Percentiles rank a stretch among this genome's conserved stretches.
These are phyloP conservation scores for Amniculicola lignicola DNA, from an alignment of 495 filamentous ascomycete genomes.

Conservation along the genomic window DNA sequence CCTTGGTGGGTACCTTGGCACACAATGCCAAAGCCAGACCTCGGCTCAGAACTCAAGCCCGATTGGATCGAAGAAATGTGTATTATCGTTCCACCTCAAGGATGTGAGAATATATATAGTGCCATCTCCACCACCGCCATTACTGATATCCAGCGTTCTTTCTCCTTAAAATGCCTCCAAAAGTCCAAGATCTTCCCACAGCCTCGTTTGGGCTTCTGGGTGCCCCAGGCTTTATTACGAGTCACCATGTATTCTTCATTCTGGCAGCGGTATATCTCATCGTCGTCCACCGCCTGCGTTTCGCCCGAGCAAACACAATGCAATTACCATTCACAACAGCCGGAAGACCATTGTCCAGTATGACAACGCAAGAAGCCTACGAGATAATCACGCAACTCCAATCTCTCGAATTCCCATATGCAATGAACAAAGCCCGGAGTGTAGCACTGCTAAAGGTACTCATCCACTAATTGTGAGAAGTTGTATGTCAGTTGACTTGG, in stretches of 20 bases:
- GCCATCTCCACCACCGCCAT: no score
- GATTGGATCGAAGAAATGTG: no score
- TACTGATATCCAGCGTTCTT: no score
- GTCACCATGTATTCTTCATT: not conserved
- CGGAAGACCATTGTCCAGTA: conserved; percentile 3
- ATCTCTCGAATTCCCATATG: conserved; percentile 5
- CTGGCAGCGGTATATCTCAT: not conserved
- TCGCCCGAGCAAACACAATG: not conserved
- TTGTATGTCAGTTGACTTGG: conserved; percentile 1
- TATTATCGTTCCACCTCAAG: no score
- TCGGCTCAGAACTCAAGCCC: no score
- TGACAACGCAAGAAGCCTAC: not conserved
- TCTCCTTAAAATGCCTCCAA: no score
- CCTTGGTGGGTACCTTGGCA: no score
- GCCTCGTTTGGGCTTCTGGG: no score
- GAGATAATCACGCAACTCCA: conserved; percentile 4
- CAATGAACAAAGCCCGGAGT: conserved; percentile 8
- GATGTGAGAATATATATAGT: no score
- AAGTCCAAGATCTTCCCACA: no score
- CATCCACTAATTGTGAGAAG: not conserved
- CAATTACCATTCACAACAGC: not conserved
- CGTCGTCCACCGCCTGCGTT: not conserved
- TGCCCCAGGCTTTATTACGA: not conserved
- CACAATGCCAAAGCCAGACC: no score
- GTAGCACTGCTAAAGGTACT: conserved; percentile 2